Conservation (phyloP, 163 green algal species). For the Scenedesmus sp. region DNA sequence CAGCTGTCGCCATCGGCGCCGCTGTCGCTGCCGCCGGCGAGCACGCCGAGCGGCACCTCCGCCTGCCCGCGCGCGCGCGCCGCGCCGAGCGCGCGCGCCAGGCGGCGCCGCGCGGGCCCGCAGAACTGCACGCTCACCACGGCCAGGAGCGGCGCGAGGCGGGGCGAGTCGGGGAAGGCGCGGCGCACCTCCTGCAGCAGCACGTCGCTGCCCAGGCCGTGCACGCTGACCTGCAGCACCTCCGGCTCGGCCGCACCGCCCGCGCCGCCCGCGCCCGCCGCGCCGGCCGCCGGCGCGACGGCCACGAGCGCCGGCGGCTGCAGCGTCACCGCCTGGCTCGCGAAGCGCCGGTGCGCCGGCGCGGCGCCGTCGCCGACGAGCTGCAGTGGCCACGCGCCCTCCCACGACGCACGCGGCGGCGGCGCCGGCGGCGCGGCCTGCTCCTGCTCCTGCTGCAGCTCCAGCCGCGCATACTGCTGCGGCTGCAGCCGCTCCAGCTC, state of each 20-base stretch:
- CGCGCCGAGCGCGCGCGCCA: conserved; percentile 8
- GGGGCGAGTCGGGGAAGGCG: conserved; percentile 44
- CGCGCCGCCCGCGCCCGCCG: neutral
- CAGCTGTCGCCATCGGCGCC: neutral
- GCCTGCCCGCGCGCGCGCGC: no score
- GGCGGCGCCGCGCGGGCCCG: neutral
- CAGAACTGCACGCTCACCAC: conserved; percentile 50
- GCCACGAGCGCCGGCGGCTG: conserved; percentile 20
- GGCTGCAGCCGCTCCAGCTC: neutral
- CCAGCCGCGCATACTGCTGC: neutral
- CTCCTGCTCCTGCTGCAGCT: neutral
- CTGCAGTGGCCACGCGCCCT: neutral
- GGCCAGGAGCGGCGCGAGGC: conserved; percentile 31
- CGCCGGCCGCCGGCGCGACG: neutral
- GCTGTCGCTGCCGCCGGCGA: no score
- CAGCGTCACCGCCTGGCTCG: conserved; percentile 39
- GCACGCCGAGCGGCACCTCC: no score
- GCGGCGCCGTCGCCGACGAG: conserved; percentile 1
- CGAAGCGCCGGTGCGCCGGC: conserved; percentile 29
- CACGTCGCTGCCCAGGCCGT: conserved; percentile 33
- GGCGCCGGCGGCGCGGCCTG: neutral
- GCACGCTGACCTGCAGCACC: conserved; percentile 44
- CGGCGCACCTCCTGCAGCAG: conserved; percentile 34
- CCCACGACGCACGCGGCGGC: neutral
- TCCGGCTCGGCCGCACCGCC: neutral